Evolutionary conservation across 192 early-diverging fungal genomes (phyloP).

Genomic region (Backusella luteola): DNA sequence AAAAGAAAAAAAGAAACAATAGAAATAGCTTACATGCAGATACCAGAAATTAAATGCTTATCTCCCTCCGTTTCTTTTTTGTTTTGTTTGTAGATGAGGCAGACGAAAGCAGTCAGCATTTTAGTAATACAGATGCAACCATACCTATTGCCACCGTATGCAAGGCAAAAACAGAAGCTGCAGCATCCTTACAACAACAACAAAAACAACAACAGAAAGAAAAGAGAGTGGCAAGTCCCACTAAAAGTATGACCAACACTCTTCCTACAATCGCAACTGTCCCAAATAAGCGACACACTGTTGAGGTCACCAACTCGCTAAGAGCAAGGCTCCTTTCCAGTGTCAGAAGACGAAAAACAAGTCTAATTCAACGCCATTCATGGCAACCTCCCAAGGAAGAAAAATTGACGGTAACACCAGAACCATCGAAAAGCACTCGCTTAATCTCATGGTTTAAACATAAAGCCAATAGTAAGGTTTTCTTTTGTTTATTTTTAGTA

Average conservation of each 20-base stretch:
- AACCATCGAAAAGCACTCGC: constrained; percentile 1
- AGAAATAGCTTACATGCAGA: neutral
- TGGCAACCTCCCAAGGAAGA: neutral
- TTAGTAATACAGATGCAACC: neutral
- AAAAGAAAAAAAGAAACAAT: neutral
- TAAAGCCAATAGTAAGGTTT: neutral
- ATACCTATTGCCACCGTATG: constrained; percentile 7
- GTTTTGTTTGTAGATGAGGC: neutral
- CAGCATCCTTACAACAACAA: neutral
- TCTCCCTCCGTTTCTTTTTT: neutral
- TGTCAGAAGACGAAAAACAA: neutral
- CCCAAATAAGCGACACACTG: neutral
- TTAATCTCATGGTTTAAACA: constrained; percentile 3
- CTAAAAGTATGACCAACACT: neutral
- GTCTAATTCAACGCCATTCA: neutral
- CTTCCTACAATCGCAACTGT: neutral
- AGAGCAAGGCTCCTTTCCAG: neutral
- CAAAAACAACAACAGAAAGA: neutral
- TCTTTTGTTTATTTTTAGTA: neutral
- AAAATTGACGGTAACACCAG: neutral
- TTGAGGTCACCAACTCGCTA: neutral
- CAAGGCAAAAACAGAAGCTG: neutral
- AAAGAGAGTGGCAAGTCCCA: neutral
- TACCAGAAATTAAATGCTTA: neutral
- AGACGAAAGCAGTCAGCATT: neutral